Evolutionary conservation across 2,329 filamentous ascomycete species (phyloP), one percentile per base, ranked within the genome.

Genomic region (Thelonectria rubi): DNA sequence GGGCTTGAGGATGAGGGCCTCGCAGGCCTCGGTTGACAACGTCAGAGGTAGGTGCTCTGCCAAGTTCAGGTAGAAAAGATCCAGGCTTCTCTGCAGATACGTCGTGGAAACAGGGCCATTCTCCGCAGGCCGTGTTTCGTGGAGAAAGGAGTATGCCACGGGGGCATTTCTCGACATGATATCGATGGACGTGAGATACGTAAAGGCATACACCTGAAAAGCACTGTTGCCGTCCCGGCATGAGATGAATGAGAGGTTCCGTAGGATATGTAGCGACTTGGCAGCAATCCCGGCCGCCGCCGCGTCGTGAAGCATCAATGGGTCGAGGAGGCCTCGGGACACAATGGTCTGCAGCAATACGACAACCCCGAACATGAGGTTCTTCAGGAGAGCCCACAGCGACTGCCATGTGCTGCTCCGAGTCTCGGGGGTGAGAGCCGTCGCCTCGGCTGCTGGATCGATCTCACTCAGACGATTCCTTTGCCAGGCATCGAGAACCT

Each of bases 1-100:
- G 1, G 92, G 89, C 34, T 88, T 84, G 54, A 97, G 81, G 15
- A 97, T 85, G 2, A 97, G 81, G 3, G 86, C 81, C 69, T 96
- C 91, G 69, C 88, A 92, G 3, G 86, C 84, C 3, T 83, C 78
- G 0, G 90, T 84, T 0, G 91, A 81, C 1, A 97, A 77, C 3
- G 87, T 80, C 9, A 93, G 81, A 0, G 92, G 89, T 62, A 97
- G 88, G 74, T 97, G 92, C 74, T 97, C 94, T 2, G 91, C 89
- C 0, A 90, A 86, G 72, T 96, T 95, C 64, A 97, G 85, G 77
- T 96, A 97, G 79, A 92, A 97, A 15, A 97, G 84, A 73, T 95
- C 91, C n/a, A 94, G 80, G 17, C 86, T 89, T 59, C 91, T 84
- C 67, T 92, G 86, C 2, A 93, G 80, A 53, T 73, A 73, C 24